phyloP scores from a whole-genome alignment of 163 green algal species.

The Volvox carteri region DNA sequence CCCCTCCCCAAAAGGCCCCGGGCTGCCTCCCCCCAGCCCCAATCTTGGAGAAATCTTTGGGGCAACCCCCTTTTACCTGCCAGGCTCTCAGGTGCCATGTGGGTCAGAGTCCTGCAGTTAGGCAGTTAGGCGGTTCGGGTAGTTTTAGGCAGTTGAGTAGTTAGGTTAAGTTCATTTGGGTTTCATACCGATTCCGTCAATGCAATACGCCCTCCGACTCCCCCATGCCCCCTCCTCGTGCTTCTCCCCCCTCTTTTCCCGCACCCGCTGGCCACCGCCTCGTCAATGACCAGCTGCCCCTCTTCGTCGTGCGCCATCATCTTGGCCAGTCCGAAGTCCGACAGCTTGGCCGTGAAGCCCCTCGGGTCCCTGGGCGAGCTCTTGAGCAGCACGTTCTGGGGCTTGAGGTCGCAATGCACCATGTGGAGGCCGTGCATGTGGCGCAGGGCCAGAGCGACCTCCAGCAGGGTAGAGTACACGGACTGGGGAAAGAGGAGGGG shows the following conservation, averaged over 20 bases:
- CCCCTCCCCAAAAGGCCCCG: not conserved
- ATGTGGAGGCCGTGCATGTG: slow-evolving; percentile 65
- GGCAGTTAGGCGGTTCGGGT: too few species aligned
- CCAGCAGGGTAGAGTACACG: slow-evolving; percentile 62
- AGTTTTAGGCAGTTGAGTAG: too few species aligned
- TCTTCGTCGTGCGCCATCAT: slow-evolving; percentile 51
- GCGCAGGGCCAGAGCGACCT: slow-evolving; percentile 57
- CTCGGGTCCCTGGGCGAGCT: slow-evolving; percentile 44
- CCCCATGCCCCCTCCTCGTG: too few species aligned
- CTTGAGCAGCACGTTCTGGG: slow-evolving; percentile 64
- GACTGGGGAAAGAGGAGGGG: not conserved
- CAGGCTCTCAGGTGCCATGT: slow-evolving; percentile 58
- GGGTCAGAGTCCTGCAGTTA: slow-evolving; percentile 55
- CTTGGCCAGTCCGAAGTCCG: slow-evolving; percentile 63
- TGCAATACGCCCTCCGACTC: too few species aligned
- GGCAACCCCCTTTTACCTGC: slow-evolving; percentile 9
- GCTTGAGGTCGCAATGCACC: slow-evolving; percentile 72
- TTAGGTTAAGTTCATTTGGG: too few species aligned
- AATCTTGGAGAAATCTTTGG: too few species aligned
- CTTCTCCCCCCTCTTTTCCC: not conserved
- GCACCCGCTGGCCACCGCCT: slow-evolving; percentile 13
- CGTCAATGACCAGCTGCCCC: slow-evolving; percentile 46
- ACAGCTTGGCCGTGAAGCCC: slow-evolving; percentile 65
- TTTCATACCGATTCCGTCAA: too few species aligned
- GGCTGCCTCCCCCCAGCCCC: not conserved